Base-by-base conservation (phyloP, 2,329 filamentous ascomycete species). In the Arthrobotrys sinensis region DNA sequence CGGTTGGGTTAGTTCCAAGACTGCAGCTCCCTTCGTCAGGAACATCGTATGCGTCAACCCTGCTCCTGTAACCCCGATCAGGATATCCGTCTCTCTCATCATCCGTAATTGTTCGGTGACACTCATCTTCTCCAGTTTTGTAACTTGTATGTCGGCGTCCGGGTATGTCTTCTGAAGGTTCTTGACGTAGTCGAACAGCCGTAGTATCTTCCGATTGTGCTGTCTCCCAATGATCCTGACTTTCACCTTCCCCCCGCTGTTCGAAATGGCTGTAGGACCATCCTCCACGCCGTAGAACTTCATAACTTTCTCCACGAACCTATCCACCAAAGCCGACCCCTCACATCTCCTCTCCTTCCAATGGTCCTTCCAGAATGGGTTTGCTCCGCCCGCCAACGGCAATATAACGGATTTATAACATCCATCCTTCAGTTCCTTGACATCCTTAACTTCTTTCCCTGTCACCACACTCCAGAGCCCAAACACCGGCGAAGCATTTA, bases 281-380 rank as follows among this genome's bases (percentile, higher is more conserved):
- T 60, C 60, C 0, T 70, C 38, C 1, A 81, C 69, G 19, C 52
- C 68, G 21, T 80, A 50, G 38, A 68, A 65, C 1, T 60, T 38
- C 38, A 80, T 70, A n/a, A 80, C 63, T 5, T 66, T 64, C 16
- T 62, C 62, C 5, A 80, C 63, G 40, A 81, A 81, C 1, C 67
- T 50, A 11, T 81, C 68, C 11, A 79, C 32, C 19, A 81, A 53
- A 34, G 57, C 71, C 2, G 66, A 67, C 16, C 48, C 43, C 14
- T 72, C 52, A 53, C 80, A 81, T 12, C 69, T 68, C 21, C 64
- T 55, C 34, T 71, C 52, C 34, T 67, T 68, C 80, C 80, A 80
- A 32, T 79, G 69, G n/a, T 76, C 65, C 14, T 76, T 69, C 82
- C 82, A 83, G 65, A 82, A 83, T 4, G 82, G 82, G 43, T 80